These are phyloP conservation scores for Talaromyces rugulosus DNA, from an alignment of 2,329 filamentous ascomycete genomes.

Conservation along the genomic window DNA sequence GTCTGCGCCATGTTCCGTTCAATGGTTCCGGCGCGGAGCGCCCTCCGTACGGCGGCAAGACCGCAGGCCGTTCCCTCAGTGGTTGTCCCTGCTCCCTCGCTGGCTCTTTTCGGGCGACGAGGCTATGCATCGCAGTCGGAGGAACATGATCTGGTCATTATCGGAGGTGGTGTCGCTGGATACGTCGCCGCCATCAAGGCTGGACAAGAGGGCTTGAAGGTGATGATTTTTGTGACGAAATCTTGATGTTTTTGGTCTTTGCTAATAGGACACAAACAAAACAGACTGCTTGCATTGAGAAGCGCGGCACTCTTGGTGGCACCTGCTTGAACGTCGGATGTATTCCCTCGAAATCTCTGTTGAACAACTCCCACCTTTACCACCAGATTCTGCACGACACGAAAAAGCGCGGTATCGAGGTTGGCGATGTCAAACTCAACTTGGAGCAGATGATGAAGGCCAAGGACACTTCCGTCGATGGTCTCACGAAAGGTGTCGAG, in stretches of 20 bases:
- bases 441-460: constrained; percentile 96
- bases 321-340: constrained; percentile 99
- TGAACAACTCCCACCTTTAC: constrained; percentile 99
- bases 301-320: constrained; percentile 89
- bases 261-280: not conserved
- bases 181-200: constrained; percentile 99
- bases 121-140: constrained; percentile 47
- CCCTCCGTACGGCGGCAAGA: constrained; percentile 33
- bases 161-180: constrained; percentile 95
- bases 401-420: constrained; percentile 94
- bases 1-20: constrained; percentile 48
- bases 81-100: constrained; percentile 31
- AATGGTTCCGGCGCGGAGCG: constrained; percentile 47
- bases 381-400: constrained; percentile 96
- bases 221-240: constrained; percentile 34
- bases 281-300: constrained; percentile 95
- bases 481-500: constrained; percentile 95
- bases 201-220: constrained; percentile 94
- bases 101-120: constrained; percentile 51
- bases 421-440: constrained; percentile 95
- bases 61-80: constrained; percentile 31
- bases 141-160: constrained; percentile 95
- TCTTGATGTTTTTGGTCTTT: not conserved
- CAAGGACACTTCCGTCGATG: constrained; percentile 84
- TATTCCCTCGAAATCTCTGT: constrained; percentile 97